phyloP scores from a whole-genome alignment of 352 stramenopile species.

The Phytophthora agathidicida region DNA sequence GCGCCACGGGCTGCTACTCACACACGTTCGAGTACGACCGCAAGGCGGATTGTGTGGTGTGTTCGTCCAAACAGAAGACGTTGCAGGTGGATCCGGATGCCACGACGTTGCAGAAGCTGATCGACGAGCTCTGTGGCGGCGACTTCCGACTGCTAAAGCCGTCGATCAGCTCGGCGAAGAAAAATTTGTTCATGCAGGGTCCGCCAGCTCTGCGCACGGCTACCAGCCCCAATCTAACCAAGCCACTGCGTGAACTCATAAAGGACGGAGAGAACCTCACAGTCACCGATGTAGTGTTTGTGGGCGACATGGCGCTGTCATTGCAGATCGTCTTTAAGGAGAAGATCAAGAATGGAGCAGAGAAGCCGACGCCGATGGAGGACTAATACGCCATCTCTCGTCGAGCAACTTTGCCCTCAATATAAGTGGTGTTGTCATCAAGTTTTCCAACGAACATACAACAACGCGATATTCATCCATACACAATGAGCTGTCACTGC shows the following conservation, averaged over 20 bases:
- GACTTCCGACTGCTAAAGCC: conserved; percentile 73
- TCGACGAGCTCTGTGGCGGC: conserved; percentile 67
- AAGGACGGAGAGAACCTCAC: conserved; percentile 90
- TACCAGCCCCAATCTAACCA: conserved; percentile 93
- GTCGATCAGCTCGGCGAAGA: conserved; percentile 65
- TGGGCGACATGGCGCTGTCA: conserved; percentile 75
- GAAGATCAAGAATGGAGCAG: conserved; percentile 29
- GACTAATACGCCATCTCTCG: conserved; percentile 7
- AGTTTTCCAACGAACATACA: no score
- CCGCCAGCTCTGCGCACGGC: conserved; percentile 84
- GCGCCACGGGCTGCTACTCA: conserved; percentile 93
- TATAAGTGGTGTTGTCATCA: conserved; percentile 7
- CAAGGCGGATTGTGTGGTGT: conserved; percentile 90
- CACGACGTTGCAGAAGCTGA: conserved; percentile 63
- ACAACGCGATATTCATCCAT: no score
- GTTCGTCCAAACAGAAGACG: conserved; percentile 73
- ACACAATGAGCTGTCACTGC: no score
- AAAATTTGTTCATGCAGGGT: conserved; percentile 85
- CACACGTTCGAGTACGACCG: conserved; percentile 97
- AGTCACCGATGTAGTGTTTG: conserved; percentile 95
- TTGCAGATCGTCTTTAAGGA: conserved; percentile 67
- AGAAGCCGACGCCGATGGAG: conserved; percentile 28
- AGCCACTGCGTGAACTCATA: conserved; percentile 90
- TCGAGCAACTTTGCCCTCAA: conserved; percentile 6
- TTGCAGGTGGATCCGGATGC: conserved; percentile 54